These are phyloP conservation scores for Tetrahymena thermophila DNA, from an alignment of 73 alveolate species.

Conservation along the genomic window DNA sequence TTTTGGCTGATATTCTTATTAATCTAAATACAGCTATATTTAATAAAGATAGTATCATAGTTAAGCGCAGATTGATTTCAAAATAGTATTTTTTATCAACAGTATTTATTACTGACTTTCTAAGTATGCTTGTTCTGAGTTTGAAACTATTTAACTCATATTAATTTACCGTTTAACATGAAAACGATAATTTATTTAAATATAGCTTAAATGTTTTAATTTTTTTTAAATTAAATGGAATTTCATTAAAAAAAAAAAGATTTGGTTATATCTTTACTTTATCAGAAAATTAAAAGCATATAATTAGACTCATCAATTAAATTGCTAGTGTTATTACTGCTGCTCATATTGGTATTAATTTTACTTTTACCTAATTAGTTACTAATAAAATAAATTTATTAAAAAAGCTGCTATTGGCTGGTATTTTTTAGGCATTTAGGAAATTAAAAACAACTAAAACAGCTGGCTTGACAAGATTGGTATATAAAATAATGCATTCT, in stretches of 20 bases:
- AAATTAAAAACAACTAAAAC: neutral
- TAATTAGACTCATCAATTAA: neutral
- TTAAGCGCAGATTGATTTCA: neutral
- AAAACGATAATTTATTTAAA: neutral
- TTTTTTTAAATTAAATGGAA: neutral
- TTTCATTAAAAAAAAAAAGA: neutral
- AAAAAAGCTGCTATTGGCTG: neutral
- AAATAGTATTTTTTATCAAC: neutral
- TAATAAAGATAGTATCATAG: neutral
- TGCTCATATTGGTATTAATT: neutral
- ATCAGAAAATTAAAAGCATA: neutral
- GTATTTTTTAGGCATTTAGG: neutral
- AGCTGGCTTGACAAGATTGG: neutral
- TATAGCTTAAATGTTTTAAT: neutral
- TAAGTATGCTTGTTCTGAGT: neutral
- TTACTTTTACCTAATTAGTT: neutral
- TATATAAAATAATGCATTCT: neutral
- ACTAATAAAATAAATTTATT: too few species aligned
- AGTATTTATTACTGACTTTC: neutral
- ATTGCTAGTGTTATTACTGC: neutral
- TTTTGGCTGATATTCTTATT: neutral
- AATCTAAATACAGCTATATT: neutral
- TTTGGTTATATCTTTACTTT: neutral
- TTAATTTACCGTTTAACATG: neutral
- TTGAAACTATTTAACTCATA: neutral